Percentiles rank a stretch among this genome's conserved stretches.
Evolutionary conservation across 257 asterid species (phyloP).

Genomic region (Galeopsis tetrahit): DNA sequence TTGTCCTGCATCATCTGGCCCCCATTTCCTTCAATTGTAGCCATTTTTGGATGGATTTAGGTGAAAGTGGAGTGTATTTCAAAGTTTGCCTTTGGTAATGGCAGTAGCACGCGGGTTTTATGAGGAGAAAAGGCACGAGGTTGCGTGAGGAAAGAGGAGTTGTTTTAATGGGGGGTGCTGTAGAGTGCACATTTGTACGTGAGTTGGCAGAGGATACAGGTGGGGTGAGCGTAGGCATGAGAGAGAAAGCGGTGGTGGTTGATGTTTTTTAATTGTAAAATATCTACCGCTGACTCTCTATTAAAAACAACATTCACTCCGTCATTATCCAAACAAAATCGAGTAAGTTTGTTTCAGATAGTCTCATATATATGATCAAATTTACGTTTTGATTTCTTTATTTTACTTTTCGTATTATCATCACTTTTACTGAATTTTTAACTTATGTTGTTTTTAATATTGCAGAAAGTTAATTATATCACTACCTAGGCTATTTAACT

Average conservation of each 20-base stretch:
- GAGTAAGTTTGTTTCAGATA: no score
- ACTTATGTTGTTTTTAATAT: no score
- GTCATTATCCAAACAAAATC: no score
- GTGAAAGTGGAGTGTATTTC: neutral
- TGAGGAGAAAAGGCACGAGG: slow-evolving; percentile 20
- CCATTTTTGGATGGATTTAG: neutral
- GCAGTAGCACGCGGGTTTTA: neutral
- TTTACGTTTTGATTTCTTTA: no score
- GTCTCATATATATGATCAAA: no score
- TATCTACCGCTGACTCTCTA: no score
- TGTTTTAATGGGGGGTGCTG: neutral
- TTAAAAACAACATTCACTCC: no score
- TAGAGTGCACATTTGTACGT: slow-evolving; percentile 26
- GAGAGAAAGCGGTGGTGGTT: slow-evolving; percentile 40
- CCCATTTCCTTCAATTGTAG: slow-evolving; percentile 1
- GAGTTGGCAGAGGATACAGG: slow-evolving; percentile 30
- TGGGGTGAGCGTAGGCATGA: slow-evolving; percentile 32
- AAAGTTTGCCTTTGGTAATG: neutral
- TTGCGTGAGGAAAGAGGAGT: slow-evolving; percentile 24
- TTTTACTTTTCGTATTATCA: no score
- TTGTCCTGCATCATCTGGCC: neutral
- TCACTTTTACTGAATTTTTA: no score
- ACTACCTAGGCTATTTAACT: no score
- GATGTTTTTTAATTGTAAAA: no score
- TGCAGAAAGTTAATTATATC: no score